Conservation (phyloP, 2,329 filamentous ascomycete species). For the Ceratocystis colombiana region DNA sequence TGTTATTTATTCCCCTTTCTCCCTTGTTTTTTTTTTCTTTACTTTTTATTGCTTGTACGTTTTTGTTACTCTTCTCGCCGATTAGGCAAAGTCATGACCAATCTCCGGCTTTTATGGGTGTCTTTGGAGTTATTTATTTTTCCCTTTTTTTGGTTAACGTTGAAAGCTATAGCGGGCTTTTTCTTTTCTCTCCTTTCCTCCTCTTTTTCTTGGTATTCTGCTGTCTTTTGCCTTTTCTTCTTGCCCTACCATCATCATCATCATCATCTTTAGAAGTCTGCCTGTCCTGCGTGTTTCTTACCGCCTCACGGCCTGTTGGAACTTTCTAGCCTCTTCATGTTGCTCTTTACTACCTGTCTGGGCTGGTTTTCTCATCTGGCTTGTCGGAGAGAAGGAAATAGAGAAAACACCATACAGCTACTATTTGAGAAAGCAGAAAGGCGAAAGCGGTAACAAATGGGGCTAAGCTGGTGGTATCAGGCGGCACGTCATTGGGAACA, state of each 20-base stretch:
- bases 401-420: not conserved
- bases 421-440: not conserved
- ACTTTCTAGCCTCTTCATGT: not conserved
- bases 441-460: not conserved
- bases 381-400: not conserved
- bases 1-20: not conserved
- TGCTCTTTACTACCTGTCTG: not conserved
- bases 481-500: not conserved
- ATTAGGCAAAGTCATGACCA: constrained; percentile 1
- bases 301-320: not conserved
- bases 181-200: not conserved
- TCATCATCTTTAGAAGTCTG: constrained; percentile 5
- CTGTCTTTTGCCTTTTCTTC: not conserved
- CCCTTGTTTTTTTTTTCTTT: not conserved
- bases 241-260: not conserved
- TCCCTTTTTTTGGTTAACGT: not conserved
- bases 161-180: constrained; percentile 1
- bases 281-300: not conserved
- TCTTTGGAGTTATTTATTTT: not conserved
- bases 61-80: not conserved
- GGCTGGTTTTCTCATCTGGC: not conserved
- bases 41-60: not conserved
- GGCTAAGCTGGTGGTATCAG: not conserved
- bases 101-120: constrained; percentile 3
- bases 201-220: not conserved